These are phyloP conservation scores for Rutstroemia sp. DNA, from an alignment of 2,329 filamentous ascomycete species.

Conservation along the genomic window DNA sequence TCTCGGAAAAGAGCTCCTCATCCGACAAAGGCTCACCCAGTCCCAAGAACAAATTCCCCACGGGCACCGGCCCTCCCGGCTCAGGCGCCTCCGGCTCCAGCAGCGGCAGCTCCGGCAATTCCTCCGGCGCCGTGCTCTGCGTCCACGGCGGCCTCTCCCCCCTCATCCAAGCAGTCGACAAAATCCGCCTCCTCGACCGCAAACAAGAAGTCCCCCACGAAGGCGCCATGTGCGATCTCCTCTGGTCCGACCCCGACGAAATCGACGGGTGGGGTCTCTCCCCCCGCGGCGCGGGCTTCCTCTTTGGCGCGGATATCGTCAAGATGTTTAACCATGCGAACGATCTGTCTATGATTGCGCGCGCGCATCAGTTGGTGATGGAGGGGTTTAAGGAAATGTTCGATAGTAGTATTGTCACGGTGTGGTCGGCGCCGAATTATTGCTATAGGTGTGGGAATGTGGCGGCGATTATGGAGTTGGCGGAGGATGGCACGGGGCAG, in stretches of 20 bases:
- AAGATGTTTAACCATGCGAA: conserved; percentile 94
- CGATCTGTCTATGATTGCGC: conserved; percentile 82
- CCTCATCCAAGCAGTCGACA: conserved; percentile 87
- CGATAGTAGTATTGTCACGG: conserved; percentile 87
- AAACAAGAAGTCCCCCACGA: conserved; percentile 99
- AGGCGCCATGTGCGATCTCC: conserved; percentile 95
- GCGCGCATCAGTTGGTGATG: conserved; percentile 97
- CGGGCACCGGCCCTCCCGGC: conserved; percentile 65
- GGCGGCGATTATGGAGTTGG: conserved; percentile 86
- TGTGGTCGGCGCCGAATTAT: conserved; percentile 98
- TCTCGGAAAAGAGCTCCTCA: conserved; percentile 32
- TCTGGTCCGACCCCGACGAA: conserved; percentile 98
- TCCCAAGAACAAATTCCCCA: conserved; percentile 33
- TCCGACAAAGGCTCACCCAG: conserved; percentile 15
- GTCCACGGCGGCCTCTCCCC: conserved; percentile 92
- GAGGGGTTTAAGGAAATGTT: conserved; percentile 99
- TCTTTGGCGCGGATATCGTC: conserved; percentile 93
- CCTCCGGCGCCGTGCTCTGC: conserved; percentile 80
- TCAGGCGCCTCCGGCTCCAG: conserved; percentile 70
- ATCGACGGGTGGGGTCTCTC: conserved; percentile 96
- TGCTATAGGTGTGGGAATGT: conserved; percentile 91
- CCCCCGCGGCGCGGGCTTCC: conserved; percentile 70
- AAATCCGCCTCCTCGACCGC: conserved; percentile 87
- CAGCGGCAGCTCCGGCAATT: conserved; percentile 54
- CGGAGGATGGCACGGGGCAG: conserved; percentile 77